Evolutionary conservation across 176 grass and related monocot species (phyloP).

Genomic region (Juncus inflexus): DNA sequence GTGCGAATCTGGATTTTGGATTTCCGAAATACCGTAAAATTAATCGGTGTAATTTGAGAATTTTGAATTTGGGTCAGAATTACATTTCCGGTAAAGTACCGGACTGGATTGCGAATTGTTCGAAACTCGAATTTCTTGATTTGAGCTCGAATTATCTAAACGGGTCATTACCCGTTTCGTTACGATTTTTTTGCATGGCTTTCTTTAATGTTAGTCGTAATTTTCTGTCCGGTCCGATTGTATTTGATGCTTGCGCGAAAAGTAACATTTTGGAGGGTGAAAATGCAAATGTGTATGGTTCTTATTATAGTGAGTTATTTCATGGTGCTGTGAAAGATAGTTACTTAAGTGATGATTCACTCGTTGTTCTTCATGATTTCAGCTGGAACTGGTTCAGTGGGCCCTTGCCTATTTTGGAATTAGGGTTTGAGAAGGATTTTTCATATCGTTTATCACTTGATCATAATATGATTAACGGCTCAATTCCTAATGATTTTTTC

Average conservation of each 20-base stretch:
- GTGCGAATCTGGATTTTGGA: conserved; percentile 40
- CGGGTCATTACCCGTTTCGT: conserved; percentile 32
- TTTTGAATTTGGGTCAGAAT: conserved; percentile 59
- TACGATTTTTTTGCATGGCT: conserved; percentile 37
- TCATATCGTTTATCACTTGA: too few relatives aligned
- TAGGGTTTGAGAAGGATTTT: too few relatives aligned
- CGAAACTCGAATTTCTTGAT: conserved; percentile 50
- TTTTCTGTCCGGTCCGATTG: conserved; percentile 32
- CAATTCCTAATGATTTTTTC: too few relatives aligned
- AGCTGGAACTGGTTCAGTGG: conserved; percentile 42
- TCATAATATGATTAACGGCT: too few relatives aligned
- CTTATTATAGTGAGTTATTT: too few relatives aligned
- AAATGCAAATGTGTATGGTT: neutral
- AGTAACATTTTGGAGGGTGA: neutral
- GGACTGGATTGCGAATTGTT: conserved; percentile 39
- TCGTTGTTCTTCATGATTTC: conserved; percentile 40
- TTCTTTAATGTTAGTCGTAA: conserved; percentile 61
- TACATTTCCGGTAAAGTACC: conserved; percentile 39
- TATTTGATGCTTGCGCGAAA: conserved; percentile 1
- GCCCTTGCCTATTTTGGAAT: too few relatives aligned
- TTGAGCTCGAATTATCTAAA: conserved; percentile 54
- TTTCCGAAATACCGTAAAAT: conserved; percentile 31
- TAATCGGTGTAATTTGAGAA: conserved; percentile 41
- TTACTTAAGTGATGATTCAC: too few relatives aligned
- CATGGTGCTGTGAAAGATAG: too few relatives aligned